Evolutionary conservation across 345 rosid species (phyloP), one percentile per base, ranked within the genome.

Genomic region (Syzygium aqueum): DNA sequence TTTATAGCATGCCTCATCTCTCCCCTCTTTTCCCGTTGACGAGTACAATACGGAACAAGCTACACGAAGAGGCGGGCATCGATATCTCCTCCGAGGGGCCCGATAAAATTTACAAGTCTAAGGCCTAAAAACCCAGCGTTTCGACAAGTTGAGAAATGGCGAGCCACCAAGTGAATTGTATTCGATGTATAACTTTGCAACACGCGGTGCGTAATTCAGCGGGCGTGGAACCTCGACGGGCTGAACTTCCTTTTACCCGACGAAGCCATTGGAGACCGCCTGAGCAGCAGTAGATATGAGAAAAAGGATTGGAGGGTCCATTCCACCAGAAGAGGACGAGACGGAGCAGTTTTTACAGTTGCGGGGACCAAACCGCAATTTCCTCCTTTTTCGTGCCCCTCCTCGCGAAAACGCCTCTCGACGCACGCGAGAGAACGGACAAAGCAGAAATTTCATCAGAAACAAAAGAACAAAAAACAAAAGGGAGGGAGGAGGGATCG

Each of bases 21-120:
- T 30, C 5, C 6, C 3, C 33, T 8, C 1, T 33, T 67, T 0
- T 61, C 1, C 5, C 5, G 0, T 33, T 5, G 23, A 17, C 10
- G 3, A 67, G 10, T 17, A 7, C 0, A 0, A 0, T 61, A 13
- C 2, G 3, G 1, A 21, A 67, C 12, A 2, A 19, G 3, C 9
- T 0, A 0, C 13, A 0, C 5, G 25, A 19, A 33, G 49, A 19
- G 43, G 13, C 14, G 0, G 5, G 3, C 2, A 2, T 67, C 21
- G 14, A 19, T 67, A 33, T 17, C 49, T 33, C 25, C 46, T 27
- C 19, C 4, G 0, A 0, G 0, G 0, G 5, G 8, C 15, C 28
- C 0, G 0, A 6, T n/a, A 8, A n/a, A 1, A 61, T 13, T n/a
- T 59, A 27, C 17, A 27, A 57, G 5, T 27, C 27, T 28, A 27